Conservation (phyloP, 2,329 filamentous ascomycete species). For the Cladophialophora yegresii region DNA sequence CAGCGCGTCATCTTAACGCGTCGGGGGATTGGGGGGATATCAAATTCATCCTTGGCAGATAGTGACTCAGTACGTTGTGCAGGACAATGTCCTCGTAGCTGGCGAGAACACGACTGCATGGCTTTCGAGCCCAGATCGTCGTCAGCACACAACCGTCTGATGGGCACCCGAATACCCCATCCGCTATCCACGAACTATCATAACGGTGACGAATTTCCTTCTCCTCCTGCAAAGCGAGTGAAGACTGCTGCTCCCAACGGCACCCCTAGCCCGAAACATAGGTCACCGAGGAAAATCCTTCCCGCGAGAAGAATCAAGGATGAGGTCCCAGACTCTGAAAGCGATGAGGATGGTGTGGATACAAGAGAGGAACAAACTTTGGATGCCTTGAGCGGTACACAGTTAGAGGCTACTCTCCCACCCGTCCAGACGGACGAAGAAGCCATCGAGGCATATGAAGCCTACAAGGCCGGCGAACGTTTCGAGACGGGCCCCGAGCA, state of each 20-base stretch:
- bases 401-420: constrained; percentile 71
- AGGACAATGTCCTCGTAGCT: not conserved
- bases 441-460: constrained; percentile 78
- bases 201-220: constrained; percentile 38
- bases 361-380: constrained; percentile 36
- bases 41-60: not conserved
- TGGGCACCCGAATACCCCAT: constrained; percentile 38
- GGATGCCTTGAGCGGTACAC: constrained; percentile 55
- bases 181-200: constrained; percentile 39
- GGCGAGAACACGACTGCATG: constrained; percentile 13
- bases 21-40: not conserved
- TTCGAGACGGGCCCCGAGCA: constrained; percentile 17
- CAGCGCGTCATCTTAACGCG: not conserved
- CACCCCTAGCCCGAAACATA: constrained; percentile 26
- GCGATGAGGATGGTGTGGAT: constrained; percentile 40
- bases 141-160: constrained; percentile 36
- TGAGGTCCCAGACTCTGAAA: constrained; percentile 47
- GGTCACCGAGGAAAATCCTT: constrained; percentile 21
- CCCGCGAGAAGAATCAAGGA: constrained; percentile 26
- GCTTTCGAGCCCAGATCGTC: constrained; percentile 24
- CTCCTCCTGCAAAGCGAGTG: constrained; percentile 36
- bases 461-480: constrained; percentile 61
- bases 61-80: not conserved
- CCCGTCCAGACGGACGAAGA: constrained; percentile 66
- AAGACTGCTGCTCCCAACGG: constrained; percentile 27